Percentiles rank a stretch among this genome's conserved stretches.
These are phyloP conservation scores for Physcomitrellopsis africana DNA, from an alignment of 225 moss, liverwort and hornwort genomes.

Conservation along the genomic window DNA sequence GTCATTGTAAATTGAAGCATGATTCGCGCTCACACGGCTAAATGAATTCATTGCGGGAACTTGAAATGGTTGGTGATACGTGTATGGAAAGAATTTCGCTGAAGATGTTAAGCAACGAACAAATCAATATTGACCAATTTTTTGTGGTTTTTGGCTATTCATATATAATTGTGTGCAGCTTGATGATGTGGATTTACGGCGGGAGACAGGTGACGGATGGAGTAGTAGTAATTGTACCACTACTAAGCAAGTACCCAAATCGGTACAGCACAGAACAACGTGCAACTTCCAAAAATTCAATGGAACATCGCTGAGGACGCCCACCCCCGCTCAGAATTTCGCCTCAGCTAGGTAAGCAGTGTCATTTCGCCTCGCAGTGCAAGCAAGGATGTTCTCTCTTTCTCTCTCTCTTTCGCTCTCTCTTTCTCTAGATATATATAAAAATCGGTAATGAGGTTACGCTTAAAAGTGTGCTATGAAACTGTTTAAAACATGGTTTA, in stretches of 20 bases:
- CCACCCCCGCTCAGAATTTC: conserved; percentile 63
- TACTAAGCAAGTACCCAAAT: conserved; percentile 37
- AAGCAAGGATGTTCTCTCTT: conserved; percentile 9
- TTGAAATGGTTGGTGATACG: neutral
- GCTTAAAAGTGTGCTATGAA: neutral
- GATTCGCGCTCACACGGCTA: neutral
- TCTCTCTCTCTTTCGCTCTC: too few species aligned
- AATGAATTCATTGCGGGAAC: neutral
- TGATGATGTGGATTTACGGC: conserved; percentile 66
- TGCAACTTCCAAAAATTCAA: conserved; percentile 56
- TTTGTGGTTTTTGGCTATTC: conserved; percentile 45
- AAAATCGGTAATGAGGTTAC: too few species aligned
- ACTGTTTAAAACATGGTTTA: conserved; percentile 5
- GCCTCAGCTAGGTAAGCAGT: conserved; percentile 81
- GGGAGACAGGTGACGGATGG: conserved; percentile 64
- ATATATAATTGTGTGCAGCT: conserved; percentile 56
- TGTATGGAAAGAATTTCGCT: neutral
- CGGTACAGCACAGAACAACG: conserved; percentile 56
- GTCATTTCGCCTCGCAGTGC: neutral
- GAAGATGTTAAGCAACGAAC: conserved; percentile 15
- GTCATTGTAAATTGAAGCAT: neutral
- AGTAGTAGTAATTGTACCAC: conserved; percentile 26
- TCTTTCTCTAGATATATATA: too few species aligned
- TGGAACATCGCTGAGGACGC: conserved; percentile 54
- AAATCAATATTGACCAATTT: conserved; percentile 30